phyloP scores from a whole-genome alignment of 1,284 basidiomycete genomes.

The Xerocomus minutiporus region DNA sequence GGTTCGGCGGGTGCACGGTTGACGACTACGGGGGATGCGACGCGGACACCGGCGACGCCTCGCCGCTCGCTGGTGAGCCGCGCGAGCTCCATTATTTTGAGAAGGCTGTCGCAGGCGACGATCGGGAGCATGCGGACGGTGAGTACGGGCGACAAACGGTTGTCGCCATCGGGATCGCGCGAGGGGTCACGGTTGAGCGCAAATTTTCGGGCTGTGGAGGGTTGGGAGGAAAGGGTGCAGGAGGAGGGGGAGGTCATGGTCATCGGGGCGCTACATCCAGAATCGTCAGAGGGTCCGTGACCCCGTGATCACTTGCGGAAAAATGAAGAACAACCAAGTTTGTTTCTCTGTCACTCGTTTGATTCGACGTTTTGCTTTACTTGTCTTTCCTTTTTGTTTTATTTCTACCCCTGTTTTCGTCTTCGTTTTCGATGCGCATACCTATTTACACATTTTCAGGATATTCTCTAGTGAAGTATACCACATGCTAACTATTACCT shows the following conservation, averaged over 20 bases:
- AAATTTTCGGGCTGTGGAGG: background rate
- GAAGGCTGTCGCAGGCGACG: slow-evolving; percentile 23
- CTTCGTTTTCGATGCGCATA: background rate
- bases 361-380: background rate
- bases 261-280: slow-evolving; percentile 13
- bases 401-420: background rate
- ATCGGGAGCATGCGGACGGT: background rate
- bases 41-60: background rate
- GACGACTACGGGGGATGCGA: slow-evolving; percentile 6
- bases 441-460: background rate
- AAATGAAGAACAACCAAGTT: background rate
- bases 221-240: background rate
- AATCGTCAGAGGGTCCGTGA: slow-evolving; percentile 1
- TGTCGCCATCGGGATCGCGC: background rate
- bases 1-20: slow-evolving; percentile 26
- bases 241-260: slow-evolving; percentile 21
- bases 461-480: background rate
- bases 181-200: slow-evolving; percentile 2
- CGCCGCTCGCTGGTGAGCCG: slow-evolving; percentile 23
- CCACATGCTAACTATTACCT: background rate
- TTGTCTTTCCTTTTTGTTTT: background rate
- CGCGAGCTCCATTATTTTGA: slow-evolving; percentile 26
- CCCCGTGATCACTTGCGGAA: background rate
- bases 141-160: background rate
- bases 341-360: background rate